Evolutionary conservation across 441 rosid species (phyloP).

Genomic region (Geranium incanum): DNA sequence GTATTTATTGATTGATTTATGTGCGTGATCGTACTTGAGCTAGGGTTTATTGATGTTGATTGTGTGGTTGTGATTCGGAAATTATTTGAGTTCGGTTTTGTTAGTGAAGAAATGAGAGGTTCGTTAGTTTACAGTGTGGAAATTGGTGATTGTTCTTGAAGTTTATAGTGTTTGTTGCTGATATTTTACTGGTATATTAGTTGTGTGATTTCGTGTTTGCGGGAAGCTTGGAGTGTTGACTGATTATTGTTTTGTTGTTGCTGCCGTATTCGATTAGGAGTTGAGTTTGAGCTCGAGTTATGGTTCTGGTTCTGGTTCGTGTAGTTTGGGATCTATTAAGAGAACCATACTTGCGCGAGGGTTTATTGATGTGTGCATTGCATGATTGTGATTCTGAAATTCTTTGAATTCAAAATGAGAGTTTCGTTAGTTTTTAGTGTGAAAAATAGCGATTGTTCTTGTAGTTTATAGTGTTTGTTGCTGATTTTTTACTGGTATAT

Average conservation of each 20-base stretch:
- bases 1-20: not conserved
- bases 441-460: too few species aligned
- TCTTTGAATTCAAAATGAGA: not conserved
- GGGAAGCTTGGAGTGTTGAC: not conserved
- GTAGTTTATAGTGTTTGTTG: too few species aligned
- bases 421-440: too few species aligned
- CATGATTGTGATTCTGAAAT: not conserved
- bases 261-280: constrained; percentile 30
- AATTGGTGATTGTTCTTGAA: not conserved
- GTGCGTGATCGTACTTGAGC: not conserved
- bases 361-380: not conserved
- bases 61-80: not conserved
- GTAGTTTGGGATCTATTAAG: constrained; percentile 46
- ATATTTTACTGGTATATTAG: not conserved
- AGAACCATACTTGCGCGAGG: constrained; percentile 60
- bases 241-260: not conserved
- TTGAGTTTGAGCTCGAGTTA: constrained; percentile 18
- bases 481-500: not conserved
- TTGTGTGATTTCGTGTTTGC: not conserved
- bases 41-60: not conserved
- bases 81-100: not conserved
- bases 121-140: not conserved
- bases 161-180: not conserved
- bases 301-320: constrained; percentile 16
- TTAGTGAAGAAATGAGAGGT: not conserved